Evolutionary conservation across 805 yeast species (phyloP).

Genomic region (Yarrowia bubula): DNA sequence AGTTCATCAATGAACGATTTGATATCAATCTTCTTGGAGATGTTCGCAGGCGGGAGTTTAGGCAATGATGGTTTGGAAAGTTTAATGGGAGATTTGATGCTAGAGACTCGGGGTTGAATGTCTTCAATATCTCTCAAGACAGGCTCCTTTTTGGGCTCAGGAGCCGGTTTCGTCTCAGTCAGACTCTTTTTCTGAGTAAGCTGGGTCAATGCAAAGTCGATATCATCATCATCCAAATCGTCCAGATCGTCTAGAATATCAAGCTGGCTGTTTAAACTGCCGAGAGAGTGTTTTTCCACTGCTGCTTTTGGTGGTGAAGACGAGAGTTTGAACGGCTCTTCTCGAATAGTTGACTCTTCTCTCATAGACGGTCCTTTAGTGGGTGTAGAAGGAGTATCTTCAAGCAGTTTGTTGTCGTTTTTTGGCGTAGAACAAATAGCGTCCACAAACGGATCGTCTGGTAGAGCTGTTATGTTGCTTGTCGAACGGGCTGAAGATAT

Average conservation of each 20-base stretch:
- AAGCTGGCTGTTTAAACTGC: background rate
- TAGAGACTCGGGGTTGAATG: background rate
- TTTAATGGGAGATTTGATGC: background rate
- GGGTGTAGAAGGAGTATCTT: background rate
- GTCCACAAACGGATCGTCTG: constrained; percentile 9
- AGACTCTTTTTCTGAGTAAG: constrained; percentile 1
- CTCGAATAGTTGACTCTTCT: background rate
- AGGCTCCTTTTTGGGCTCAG: background rate
- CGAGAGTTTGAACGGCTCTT: background rate
- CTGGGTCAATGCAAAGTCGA: constrained; percentile 16
- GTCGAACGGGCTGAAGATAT: background rate
- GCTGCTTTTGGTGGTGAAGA: background rate
- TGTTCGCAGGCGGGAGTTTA: background rate
- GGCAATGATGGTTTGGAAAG: background rate
- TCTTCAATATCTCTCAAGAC: background rate
- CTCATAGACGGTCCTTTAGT: background rate
- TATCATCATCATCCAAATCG: constrained; percentile 13
- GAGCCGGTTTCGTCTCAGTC: background rate
- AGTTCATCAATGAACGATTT: constrained; percentile 11
- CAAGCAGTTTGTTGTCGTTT: background rate
- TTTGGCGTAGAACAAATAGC: background rate
- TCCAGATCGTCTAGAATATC: constrained; percentile 1
- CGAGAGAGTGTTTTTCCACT: background rate
- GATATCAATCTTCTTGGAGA: background rate
- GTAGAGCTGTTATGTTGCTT: background rate